Conservation (phyloP, 495 filamentous ascomycete species). For the Pseudevernia furfuracea region DNA sequence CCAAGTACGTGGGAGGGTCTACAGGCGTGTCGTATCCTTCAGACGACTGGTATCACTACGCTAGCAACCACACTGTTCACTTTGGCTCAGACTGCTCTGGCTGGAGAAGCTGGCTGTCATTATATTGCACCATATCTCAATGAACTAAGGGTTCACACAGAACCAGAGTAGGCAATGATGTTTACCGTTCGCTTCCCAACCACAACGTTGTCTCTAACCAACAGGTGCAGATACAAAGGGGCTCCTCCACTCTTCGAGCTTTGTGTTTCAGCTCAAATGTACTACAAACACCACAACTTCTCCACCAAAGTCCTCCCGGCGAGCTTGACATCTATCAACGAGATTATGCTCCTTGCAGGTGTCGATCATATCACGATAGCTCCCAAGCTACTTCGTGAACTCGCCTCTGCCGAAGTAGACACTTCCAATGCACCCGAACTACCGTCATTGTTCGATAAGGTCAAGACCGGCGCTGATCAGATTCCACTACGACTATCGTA, state of each 20-base stretch:
- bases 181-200: not conserved
- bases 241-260: not conserved
- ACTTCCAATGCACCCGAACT: not conserved
- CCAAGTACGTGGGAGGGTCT: slow-evolving; percentile 9
- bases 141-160: not conserved
- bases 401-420: not conserved
- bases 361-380: slow-evolving; percentile 1
- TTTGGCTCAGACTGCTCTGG: not conserved
- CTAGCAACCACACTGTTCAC: slow-evolving; percentile 2
- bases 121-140: slow-evolving; percentile 1
- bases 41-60: not conserved
- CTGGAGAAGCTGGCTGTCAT: not conserved
- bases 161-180: not conserved
- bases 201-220: not conserved
- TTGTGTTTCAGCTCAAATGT: not conserved
- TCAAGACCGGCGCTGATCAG: not conserved
- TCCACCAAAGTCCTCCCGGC: not conserved
- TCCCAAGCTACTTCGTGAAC: not conserved
- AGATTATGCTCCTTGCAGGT: not conserved
- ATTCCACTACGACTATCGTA: not conserved
- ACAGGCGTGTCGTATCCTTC: not conserved
- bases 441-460: not conserved
- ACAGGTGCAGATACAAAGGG: not conserved
- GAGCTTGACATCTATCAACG: not conserved
- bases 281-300: not conserved